These are phyloP conservation scores for Mitragyna speciosa DNA, from an alignment of 257 asterid genomes.

Conservation along the genomic window DNA sequence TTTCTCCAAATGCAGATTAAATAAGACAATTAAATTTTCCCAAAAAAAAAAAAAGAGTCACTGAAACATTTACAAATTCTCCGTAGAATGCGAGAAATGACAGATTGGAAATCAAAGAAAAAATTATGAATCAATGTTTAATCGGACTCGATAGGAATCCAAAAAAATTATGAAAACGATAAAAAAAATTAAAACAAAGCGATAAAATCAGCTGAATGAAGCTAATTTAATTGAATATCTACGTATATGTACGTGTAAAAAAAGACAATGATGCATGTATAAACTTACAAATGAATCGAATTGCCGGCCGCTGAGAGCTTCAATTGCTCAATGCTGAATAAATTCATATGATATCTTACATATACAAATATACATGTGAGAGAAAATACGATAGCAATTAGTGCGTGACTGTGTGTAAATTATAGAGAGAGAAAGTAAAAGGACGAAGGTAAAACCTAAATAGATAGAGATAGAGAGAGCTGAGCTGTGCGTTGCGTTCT, in stretches of 20 bases:
- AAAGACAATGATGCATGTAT: not conserved
- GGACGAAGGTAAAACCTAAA: slow-evolving; percentile 3
- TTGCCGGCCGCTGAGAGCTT: slow-evolving; percentile 54
- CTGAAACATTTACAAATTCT: not conserved
- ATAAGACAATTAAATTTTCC: not conserved
- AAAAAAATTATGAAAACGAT: not conserved
- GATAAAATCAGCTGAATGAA: slow-evolving; percentile 14
- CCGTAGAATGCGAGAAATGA: not conserved
- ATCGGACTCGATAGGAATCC: too few species aligned
- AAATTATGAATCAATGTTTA: not conserved
- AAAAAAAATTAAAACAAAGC: slow-evolving; percentile 4
- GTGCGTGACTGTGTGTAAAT: slow-evolving; percentile 30
- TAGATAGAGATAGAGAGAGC: slow-evolving; percentile 14
- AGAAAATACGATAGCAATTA: slow-evolving; percentile 13
- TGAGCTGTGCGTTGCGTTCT: not conserved
- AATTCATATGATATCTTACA: not conserved
- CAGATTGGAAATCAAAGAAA: not conserved
- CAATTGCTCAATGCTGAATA: slow-evolving; percentile 12
- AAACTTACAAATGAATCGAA: slow-evolving; percentile 31
- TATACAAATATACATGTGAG: not conserved
- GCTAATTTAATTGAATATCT: slow-evolving; percentile 1
- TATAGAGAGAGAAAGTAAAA: slow-evolving; percentile 29
- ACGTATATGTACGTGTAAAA: not conserved
- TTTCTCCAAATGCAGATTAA: not conserved
- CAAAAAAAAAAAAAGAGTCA: not conserved